Evolutionary conservation across 192 early-diverging fungal genomes (phyloP), one percentile per base, ranked within the genome.

Genomic region (Tieghemiomyces parasiticus): DNA sequence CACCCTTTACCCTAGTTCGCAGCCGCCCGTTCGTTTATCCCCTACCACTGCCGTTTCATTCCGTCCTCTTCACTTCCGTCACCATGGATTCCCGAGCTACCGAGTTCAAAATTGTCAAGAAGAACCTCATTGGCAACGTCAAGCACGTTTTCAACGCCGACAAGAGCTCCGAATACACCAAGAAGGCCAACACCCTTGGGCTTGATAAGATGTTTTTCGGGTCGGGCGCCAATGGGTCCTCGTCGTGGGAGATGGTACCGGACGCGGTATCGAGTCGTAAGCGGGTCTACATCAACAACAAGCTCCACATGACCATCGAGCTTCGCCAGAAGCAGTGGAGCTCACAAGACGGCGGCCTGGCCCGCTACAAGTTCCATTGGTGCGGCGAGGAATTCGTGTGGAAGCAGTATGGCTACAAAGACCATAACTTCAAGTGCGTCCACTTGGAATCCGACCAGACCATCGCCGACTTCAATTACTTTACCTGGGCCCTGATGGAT

Each of bases 351-450:
- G 22, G 26, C 4, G n/a, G n/a, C n/a, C n/a, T n/a, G n/a, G n/a
- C n/a, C n/a, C 52, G 52, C 14, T 54, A 33, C 32, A 3, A 12
- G 4, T 54, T 54, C n/a, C 29, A 54, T 28, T 54, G 52, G 52
- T 54, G 52, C 52, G 52, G 52, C 14, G 52, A 54, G 25, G 32
- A 54, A 31, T 54, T 14, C 52, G 10, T 29, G 9, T 54, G 52
- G 52, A 34, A 33, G 13, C 52, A 54, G 9, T 54, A 54, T 31
- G 32, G 32, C 14, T 54, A 54, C 52, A 25, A 12, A 12, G 30
- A 28, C 9, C 29, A 31, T n/a, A 25, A 54, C n/a, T 54, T 54
- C 52, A 54, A 54, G 32, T 54, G 52, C 52, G 32, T 54, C 26
- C 52, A 54, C 32, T 9, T n/a, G 25, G 14, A 24, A 3, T 12